These are phyloP conservation scores for Fusarium solani-melongenae DNA, from an alignment of 2,329 filamentous ascomycete species.

Conservation along the genomic window DNA sequence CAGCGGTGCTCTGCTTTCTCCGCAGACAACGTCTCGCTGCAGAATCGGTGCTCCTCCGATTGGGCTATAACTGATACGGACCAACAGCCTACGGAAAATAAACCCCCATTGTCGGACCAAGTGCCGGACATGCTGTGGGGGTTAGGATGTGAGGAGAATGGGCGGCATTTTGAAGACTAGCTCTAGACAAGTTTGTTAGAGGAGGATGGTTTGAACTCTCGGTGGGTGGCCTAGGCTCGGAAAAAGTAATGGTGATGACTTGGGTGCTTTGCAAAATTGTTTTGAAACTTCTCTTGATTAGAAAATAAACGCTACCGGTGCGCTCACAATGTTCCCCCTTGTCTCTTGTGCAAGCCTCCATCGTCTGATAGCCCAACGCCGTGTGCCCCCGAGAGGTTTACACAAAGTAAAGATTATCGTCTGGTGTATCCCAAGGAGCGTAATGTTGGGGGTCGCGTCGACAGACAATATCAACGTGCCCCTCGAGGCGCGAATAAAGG, in stretches of 20 bases:
- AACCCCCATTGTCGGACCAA: background rate
- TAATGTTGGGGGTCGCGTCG: background rate
- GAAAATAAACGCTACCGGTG: constrained; percentile 22
- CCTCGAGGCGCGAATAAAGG: background rate
- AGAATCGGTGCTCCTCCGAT: constrained; percentile 10
- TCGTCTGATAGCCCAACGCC: constrained; percentile 9
- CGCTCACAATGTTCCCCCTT: background rate
- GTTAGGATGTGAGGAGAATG: background rate
- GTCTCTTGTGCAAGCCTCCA: constrained; percentile 9
- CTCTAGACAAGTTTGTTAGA: background rate
- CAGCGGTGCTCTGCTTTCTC: constrained; percentile 23
- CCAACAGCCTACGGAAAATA: constrained; percentile 18
- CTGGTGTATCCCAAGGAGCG: constrained; percentile 4
- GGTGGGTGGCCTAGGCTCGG: background rate
- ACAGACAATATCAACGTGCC: background rate
- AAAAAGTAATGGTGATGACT: background rate
- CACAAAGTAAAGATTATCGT: constrained; percentile 8
- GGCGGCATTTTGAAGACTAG: background rate
- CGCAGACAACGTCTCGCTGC: constrained; percentile 8
- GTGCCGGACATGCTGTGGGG: background rate
- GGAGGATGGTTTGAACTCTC: background rate
- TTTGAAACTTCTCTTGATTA: constrained; percentile 3
- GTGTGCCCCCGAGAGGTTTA: constrained; percentile 14
- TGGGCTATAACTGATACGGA: constrained; percentile 13
- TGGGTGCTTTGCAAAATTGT: background rate